Evolutionary conservation across 441 rosid genomes (phyloP), one percentile per base, ranked within the genome.

Genomic region (California macrophylla): DNA sequence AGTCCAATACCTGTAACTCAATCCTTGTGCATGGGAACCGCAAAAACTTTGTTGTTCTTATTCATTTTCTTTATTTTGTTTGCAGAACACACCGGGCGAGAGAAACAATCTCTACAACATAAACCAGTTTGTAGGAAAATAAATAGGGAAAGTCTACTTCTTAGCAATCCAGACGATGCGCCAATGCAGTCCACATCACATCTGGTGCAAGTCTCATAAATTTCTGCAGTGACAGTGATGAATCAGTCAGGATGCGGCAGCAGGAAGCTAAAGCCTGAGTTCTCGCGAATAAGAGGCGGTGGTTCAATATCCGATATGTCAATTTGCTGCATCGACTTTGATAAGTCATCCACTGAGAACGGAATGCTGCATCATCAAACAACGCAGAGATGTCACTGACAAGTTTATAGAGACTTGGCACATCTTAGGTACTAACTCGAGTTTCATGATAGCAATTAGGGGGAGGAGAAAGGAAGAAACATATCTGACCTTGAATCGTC

Each of bases 401-500:
- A 18, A 50, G 10, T 8, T 36, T 36, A 36, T 8, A 36, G 10
- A 30, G 3, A 30, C 34, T n/a, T n/a, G n/a, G n/a, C n/a, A n/a
- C n/a, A 28, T 28, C 30, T 28, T 28, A 28, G 30, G 30, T 28
- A 28, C 2, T 28, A 28, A 28, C 30, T 28, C 30, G 30, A 3
- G 47, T 12, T 40, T 40, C 7, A 40, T 40, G n/a, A n/a, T n/a
- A n/a, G n/a, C n/a, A n/a, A n/a, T n/a, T n/a, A n/a, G n/a, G n/a
- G n/a, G n/a, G n/a, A n/a, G n/a, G n/a, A n/a, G n/a, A n/a, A n/a
- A n/a, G n/a, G n/a, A n/a, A n/a, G n/a, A n/a, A n/a, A n/a, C n/a
- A n/a, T n/a, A n/a, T n/a, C n/a, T 66, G 68, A 92, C 99, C 99
- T 95, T 36, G 97, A 95, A 83, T 95, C 99, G 65, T 95, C 98